phyloP scores from a whole-genome alignment of 2,329 filamentous ascomycete genomes.

The Aureobasidium sp. region DNA sequence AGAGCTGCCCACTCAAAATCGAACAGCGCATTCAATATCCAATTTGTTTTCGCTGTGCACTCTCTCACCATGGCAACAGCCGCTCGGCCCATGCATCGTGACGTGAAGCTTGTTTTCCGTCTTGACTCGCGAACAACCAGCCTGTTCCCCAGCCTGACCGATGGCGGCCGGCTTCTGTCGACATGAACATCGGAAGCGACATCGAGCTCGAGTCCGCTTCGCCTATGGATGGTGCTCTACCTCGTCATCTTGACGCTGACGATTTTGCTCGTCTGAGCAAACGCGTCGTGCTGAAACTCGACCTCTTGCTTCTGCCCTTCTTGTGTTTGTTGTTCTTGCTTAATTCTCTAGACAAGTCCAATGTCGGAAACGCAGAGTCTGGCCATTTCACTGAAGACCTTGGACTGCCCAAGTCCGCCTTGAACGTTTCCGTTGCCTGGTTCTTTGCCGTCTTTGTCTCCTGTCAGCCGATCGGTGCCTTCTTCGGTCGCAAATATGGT shows the following conservation, averaged over 20 bases:
- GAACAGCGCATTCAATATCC: background rate
- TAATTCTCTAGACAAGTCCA: slow-evolving; percentile 48
- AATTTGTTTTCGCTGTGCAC: slow-evolving; percentile 1
- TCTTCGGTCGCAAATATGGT: slow-evolving; percentile 50
- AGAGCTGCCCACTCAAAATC: slow-evolving; percentile 2
- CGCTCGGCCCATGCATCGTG: background rate
- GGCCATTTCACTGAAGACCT: slow-evolving; percentile 54
- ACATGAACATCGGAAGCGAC: background rate
- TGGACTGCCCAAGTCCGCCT: slow-evolving; percentile 44
- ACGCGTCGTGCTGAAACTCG: slow-evolving; percentile 42
- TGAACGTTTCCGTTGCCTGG: slow-evolving; percentile 50
- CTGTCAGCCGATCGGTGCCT: slow-evolving; percentile 50
- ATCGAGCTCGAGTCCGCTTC: background rate
- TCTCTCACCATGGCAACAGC: slow-evolving; percentile 4
- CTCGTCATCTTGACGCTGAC: background rate
- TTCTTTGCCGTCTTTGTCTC: slow-evolving; percentile 56
- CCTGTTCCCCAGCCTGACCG: background rate
- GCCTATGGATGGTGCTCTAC: background rate
- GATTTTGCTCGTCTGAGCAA: slow-evolving; percentile 20
- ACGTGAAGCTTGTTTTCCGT: background rate
- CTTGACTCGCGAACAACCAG: slow-evolving; percentile 7
- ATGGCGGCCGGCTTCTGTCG: background rate
- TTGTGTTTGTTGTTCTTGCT: slow-evolving; percentile 47
- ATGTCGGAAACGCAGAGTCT: slow-evolving; percentile 50
- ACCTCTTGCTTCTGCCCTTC: slow-evolving; percentile 45